phyloP scores from a whole-genome alignment of 192 early-diverging fungal genomes.

The Mortierella hygrophila region DNA sequence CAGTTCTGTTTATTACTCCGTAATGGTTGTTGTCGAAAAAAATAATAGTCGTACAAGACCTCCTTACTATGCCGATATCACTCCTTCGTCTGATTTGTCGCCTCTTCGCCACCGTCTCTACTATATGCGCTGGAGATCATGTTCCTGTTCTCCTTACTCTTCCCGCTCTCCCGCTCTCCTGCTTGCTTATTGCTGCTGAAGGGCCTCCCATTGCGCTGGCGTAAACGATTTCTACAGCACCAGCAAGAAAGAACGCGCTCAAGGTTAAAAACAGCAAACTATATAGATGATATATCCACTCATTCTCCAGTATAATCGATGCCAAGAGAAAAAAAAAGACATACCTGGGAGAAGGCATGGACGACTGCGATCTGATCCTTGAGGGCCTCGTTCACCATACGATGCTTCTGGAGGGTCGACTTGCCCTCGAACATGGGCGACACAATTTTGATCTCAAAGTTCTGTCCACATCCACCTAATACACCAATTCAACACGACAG shows the following conservation, averaged over 20 bases:
- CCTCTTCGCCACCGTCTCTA: no score
- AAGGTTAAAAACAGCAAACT: background rate
- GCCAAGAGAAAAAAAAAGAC: background rate
- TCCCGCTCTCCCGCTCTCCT: background rate
- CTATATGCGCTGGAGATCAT: background rate
- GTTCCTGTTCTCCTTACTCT: background rate
- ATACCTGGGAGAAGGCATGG: constrained; percentile 89
- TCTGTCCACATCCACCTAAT: constrained; percentile 83
- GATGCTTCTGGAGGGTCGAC: constrained; percentile 76
- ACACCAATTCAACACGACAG: constrained; percentile 18
- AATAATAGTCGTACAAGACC: no score
- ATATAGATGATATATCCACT: background rate
- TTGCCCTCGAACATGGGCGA: constrained; percentile 81
- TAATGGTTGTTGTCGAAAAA: no score
- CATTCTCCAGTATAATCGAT: background rate
- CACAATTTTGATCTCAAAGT: constrained; percentile 84
- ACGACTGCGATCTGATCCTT: constrained; percentile 85
- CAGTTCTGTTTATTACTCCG: no score
- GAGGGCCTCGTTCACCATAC: constrained; percentile 83
- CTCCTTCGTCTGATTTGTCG: no score
- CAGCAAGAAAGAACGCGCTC: background rate
- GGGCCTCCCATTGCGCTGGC: constrained; percentile 70
- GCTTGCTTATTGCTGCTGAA: constrained; percentile 22
- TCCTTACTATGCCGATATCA: no score
- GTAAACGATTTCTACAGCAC: constrained; percentile 74